Evolutionary conservation across 2,329 filamentous ascomycete genomes (phyloP), one percentile per base, ranked within the genome.

Genomic region (Stachybotrys echinatus): DNA sequence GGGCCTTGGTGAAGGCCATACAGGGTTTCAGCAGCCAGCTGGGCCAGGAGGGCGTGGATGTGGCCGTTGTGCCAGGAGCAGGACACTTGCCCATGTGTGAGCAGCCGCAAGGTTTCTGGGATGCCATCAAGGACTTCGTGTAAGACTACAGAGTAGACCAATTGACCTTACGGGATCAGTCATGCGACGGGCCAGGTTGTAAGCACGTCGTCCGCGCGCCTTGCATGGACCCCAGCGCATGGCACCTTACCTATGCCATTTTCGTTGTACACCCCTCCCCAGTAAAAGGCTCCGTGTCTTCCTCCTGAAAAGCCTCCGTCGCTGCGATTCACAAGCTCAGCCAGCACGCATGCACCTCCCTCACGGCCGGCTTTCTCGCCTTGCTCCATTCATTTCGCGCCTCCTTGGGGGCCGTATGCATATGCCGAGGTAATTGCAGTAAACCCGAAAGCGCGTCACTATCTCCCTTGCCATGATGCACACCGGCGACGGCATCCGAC

Each of bases 31-130:
- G 76, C 49, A 74, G 68, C 0, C 64, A 71, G 18, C 65, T 89
- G 40, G 84, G 85, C 0, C 65, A 71, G 10, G 63, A 66, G 0
- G 80, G 78, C 0, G 78, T 77, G 0, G 75, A 81, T 51, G 76
- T 91, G 55, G 81, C 77, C 63, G 67, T 87, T 50, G 79, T 95
- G 10, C 80, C 87, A 0, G 72, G 77, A 8, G 83, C 89, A 0
- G 90, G 90, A 0, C 90, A 95, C 71, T 68, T 95, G 60, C 90
- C 90, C 1, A 95, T 95, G 88, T 84, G 84, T 45, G 90, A 95
- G 69, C 79, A 82, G 56, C 84, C 88, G 0, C 69, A 74, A 50
- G 82, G 76, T 4, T 91, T 92, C 63, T 85, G 85, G 63, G 71
- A 77, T 23, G 80, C 81, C 43, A 73, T 92, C 3, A 70, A 74